Evolutionary conservation across 345 rosid genomes (phyloP).

Genomic region (Gossypium bickii): DNA sequence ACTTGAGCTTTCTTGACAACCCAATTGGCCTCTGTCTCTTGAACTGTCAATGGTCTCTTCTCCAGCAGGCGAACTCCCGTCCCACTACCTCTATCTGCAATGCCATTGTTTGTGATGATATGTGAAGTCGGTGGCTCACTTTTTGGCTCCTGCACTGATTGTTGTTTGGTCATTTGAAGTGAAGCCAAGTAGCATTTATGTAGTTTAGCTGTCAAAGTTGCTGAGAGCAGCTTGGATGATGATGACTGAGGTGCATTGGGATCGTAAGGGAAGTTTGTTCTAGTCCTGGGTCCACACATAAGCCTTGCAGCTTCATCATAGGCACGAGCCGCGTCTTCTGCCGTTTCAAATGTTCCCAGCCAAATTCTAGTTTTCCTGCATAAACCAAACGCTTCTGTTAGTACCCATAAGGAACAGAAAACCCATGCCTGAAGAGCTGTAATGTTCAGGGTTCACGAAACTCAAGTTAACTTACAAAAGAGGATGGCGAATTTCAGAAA

Average conservation of each 20-base stretch:
- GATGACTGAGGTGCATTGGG: constrained; percentile 62
- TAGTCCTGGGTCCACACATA: constrained; percentile 91
- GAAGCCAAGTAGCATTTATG: constrained; percentile 96
- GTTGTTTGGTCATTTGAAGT: constrained; percentile 66
- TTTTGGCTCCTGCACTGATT: constrained; percentile 29
- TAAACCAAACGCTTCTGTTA: constrained; percentile 23
- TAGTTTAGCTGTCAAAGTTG: constrained; percentile 84
- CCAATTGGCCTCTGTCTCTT: constrained; percentile 42
- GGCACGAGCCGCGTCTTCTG: constrained; percentile 93
- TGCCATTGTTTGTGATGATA: constrained; percentile 19
- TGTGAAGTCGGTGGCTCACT: constrained; percentile 25
- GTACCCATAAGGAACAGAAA: background rate
- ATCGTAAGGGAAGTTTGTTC: constrained; percentile 89
- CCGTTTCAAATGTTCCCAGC: constrained; percentile 96
- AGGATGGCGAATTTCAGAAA: constrained; percentile 97
- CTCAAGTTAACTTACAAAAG: constrained; percentile 45
- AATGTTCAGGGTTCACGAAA: background rate
- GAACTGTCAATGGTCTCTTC: constrained; percentile 31
- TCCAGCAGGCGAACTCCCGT: constrained; percentile 21
- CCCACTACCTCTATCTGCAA: constrained; percentile 25
- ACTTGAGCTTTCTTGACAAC: constrained; percentile 36
- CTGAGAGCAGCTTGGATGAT: constrained; percentile 83
- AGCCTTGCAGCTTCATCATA: constrained; percentile 98
- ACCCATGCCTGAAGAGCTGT: background rate
- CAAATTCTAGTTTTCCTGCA: constrained; percentile 94